phyloP scores from a whole-genome alignment of 768 basidiomycete genomes.

The Trametes meyenii region DNA sequence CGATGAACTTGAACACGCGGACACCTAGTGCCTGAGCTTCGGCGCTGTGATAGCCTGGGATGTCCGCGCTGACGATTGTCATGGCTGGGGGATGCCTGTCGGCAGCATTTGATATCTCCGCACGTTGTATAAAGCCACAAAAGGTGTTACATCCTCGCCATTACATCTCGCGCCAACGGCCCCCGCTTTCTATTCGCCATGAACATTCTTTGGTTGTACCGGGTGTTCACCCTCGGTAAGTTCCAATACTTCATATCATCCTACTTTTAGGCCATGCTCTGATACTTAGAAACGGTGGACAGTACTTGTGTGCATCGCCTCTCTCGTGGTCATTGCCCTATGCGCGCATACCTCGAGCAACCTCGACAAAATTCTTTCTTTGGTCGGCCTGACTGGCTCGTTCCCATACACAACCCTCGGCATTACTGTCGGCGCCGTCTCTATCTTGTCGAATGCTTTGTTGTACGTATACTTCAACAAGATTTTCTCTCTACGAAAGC shows the following conservation, averaged over 20 bases:
- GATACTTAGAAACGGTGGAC: not conserved
- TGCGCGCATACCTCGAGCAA: slow-evolving; percentile 13
- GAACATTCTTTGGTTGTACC: slow-evolving; percentile 14
- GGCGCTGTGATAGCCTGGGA: no score
- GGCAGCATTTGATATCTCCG: no score
- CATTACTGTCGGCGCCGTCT: slow-evolving; percentile 1
- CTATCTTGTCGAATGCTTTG: not conserved
- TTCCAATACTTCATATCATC: not conserved
- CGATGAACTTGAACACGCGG: no score
- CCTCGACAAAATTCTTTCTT: not conserved
- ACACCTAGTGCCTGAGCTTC: no score
- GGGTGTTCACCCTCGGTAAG: slow-evolving; percentile 12
- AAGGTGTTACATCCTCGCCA: not conserved
- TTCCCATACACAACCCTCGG: slow-evolving; percentile 5
- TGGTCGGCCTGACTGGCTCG: not conserved
- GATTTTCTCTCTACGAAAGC: not conserved
- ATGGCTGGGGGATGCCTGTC: no score
- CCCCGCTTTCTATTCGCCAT: not conserved
- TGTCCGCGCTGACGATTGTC: no score
- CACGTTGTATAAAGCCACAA: not conserved
- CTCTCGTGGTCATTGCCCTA: slow-evolving; percentile 7
- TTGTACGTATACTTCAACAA: not conserved
- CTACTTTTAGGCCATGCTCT: not conserved
- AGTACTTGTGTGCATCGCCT: slow-evolving; percentile 2
- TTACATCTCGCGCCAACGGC: not conserved